Conservation (phyloP, 805 yeast species). For the Dipodascopsis uninucleata region DNA sequence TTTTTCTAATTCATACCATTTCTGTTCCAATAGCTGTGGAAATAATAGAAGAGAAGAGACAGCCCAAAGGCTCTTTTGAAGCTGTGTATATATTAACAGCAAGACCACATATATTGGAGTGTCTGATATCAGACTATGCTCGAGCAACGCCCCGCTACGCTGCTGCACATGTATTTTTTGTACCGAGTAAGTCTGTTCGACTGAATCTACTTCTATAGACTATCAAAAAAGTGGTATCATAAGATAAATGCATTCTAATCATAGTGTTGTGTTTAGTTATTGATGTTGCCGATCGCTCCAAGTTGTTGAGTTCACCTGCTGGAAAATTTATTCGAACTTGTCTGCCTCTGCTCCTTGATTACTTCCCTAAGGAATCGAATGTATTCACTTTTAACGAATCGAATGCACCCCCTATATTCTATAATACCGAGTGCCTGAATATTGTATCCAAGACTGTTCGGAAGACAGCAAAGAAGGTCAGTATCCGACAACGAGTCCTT, state of each 20-base stretch:
- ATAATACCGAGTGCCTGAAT: conserved; percentile 59
- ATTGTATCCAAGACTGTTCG: conserved; percentile 58
- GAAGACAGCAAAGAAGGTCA: conserved; percentile 13
- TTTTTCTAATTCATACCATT: too few species aligned
- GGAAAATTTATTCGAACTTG: conserved; percentile 34
- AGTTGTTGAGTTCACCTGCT: conserved; percentile 31
- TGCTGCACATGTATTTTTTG: conserved; percentile 65
- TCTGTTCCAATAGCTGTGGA: conserved; percentile 58
- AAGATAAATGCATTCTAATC: not conserved
- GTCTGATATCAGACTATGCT: conserved; percentile 71
- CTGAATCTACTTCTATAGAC: conserved; percentile 37
- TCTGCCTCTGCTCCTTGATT: conserved; percentile 46
- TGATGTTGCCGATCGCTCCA: conserved; percentile 17
- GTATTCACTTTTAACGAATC: conserved; percentile 65
- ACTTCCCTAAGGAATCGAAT: conserved; percentile 65
- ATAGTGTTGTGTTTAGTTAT: conserved; percentile 12
- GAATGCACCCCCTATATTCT: conserved; percentile 65
- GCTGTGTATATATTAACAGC: conserved; percentile 81
- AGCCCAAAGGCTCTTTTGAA: conserved; percentile 60
- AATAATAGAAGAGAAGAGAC: conserved; percentile 57
- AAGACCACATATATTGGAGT: conserved; percentile 60
- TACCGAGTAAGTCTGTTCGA: conserved; percentile 48
- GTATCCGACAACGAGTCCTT: not conserved
- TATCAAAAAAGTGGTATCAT: too few species aligned
- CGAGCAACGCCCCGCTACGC: conserved; percentile 68